Base-by-base conservation (phyloP, 257 asterid genomes). In the Primulina tabacum region DNA sequence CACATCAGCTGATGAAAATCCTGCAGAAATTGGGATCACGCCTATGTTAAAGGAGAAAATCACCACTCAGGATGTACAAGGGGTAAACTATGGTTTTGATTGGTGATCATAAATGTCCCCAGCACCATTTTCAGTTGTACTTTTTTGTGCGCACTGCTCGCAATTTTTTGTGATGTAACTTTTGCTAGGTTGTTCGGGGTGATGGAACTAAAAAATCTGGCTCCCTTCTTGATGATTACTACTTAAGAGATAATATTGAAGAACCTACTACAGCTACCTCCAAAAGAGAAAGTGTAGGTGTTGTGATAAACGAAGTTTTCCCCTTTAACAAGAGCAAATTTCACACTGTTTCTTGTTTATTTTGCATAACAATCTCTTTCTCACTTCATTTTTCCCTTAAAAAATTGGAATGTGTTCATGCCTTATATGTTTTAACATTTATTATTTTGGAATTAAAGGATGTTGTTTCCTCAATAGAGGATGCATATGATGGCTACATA, bases 191-290 rank as follows among this genome's bases (percentile, higher is more conserved):
- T 79, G 81, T 68, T 71, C 80, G 64, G 78, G 86, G 28, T 73
- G 82, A 73, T 59, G 81, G 43, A 63, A 62, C 66, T 60, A 71
- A 76, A 60, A 82, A 63, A 40, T 64, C 87, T 62, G 65, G 72
- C 85, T 77, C 96, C 74, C 95, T 93, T 62, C 85, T 90, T 56
- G 96, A 80, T 62, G 96, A 89, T 73, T 93, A 90, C 77, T 12
- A 63, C 75, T 77, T 94, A 59, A 83, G 72, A 73, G 86, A 83
- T 21, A 71, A 82, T 34, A 67, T 61, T 57, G 86, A 80, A 76
- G 86, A 79, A 60, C 28, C 65, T 60, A 62, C 74, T 28, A 30
- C 83, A 62, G 77, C 78, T 71, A 65, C 90, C 60, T 71, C 89
- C 72, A 71, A 67, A 55, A 77, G 79, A 74, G 62, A 75, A 62